phyloP scores from a whole-genome alignment of 2,329 filamentous ascomycete species.

The Neobulgaria alba region DNA sequence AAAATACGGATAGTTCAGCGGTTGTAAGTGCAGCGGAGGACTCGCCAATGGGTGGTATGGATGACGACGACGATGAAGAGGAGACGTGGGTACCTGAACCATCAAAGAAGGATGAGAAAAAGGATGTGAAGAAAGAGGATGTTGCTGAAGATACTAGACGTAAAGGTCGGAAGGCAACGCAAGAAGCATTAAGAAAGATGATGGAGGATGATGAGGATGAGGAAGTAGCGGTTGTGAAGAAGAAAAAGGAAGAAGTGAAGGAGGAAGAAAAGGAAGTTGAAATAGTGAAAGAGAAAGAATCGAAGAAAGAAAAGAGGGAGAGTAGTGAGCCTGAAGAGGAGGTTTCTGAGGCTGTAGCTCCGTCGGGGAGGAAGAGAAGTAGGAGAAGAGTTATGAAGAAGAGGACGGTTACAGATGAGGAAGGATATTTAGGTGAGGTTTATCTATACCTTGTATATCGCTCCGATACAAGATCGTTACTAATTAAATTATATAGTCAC shows the following conservation, averaged over 20 bases:
- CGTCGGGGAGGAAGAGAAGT: slow-evolving; percentile 66
- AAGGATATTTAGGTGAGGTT: slow-evolving; percentile 77
- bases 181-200: slow-evolving; percentile 61
- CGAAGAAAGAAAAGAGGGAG: slow-evolving; percentile 11
- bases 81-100: slow-evolving; percentile 39
- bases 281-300: slow-evolving; percentile 35
- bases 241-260: slow-evolving; percentile 29
- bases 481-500: slow-evolving; percentile 54
- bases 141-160: slow-evolving; percentile 31
- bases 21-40: no score
- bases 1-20: slow-evolving; percentile 31
- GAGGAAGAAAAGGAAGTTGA: slow-evolving; percentile 28
- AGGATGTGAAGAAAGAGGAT: slow-evolving; percentile 17
- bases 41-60: slow-evolving; percentile 45
- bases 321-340: slow-evolving; percentile 12
- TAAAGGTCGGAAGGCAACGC: slow-evolving; percentile 46
- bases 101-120: slow-evolving; percentile 32
- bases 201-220: slow-evolving; percentile 65
- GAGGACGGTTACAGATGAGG: slow-evolving; percentile 76
- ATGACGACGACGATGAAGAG: slow-evolving; percentile 47
- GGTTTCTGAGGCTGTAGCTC: slow-evolving; percentile 39
- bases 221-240: slow-evolving; percentile 35
- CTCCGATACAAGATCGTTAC: slow-evolving; percentile 2
- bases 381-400: slow-evolving; percentile 79
- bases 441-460: not conserved